Conservation (phyloP, 352 stramenopile genomes). For the Phytophthora brassicae region DNA sequence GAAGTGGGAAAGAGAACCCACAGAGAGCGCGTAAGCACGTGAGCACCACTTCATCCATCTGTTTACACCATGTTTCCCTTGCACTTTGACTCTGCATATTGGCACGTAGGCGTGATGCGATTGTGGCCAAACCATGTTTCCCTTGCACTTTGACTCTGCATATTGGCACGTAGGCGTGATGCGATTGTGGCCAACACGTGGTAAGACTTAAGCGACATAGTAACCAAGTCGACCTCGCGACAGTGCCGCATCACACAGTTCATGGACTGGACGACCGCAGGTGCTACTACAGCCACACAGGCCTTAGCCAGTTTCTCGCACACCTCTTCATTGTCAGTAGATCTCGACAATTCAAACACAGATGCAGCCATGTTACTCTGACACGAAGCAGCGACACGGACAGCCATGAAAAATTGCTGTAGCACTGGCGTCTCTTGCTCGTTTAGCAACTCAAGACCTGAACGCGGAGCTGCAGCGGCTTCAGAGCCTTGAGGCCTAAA, state of each 20-base stretch:
- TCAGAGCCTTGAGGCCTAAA: slow-evolving; percentile 57
- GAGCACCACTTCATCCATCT: slow-evolving; percentile 78
- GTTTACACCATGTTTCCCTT: slow-evolving; percentile 42
- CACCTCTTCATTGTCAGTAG: slow-evolving; percentile 39
- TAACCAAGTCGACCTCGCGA: slow-evolving; percentile 80
- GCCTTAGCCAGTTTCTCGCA: slow-evolving; percentile 55
- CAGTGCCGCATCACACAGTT: slow-evolving; percentile 81
- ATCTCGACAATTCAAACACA: slow-evolving; percentile 71
- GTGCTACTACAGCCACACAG: slow-evolving; percentile 65
- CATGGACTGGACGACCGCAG: slow-evolving; percentile 71
- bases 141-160: slow-evolving; percentile 35
- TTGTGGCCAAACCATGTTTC: slow-evolving; percentile 49
- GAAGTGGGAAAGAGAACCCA: slow-evolving; percentile 78
- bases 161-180: slow-evolving; percentile 61
- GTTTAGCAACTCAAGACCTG: slow-evolving; percentile 78
- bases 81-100: slow-evolving; percentile 47
- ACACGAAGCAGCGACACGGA: slow-evolving; percentile 75
- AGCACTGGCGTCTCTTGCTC: slow-evolving; percentile 77
- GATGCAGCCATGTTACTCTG: slow-evolving; percentile 78
- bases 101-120: slow-evolving; percentile 63
- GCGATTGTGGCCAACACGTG: slow-evolving; percentile 79
- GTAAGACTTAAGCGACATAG: slow-evolving; percentile 83
- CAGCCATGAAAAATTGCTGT: slow-evolving; percentile 77
- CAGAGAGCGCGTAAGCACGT: slow-evolving; percentile 73
- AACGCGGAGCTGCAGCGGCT: slow-evolving; percentile 40